These are phyloP conservation scores for Boletales sp. DNA, from an alignment of 768 basidiomycete species.

Conservation along the genomic window DNA sequence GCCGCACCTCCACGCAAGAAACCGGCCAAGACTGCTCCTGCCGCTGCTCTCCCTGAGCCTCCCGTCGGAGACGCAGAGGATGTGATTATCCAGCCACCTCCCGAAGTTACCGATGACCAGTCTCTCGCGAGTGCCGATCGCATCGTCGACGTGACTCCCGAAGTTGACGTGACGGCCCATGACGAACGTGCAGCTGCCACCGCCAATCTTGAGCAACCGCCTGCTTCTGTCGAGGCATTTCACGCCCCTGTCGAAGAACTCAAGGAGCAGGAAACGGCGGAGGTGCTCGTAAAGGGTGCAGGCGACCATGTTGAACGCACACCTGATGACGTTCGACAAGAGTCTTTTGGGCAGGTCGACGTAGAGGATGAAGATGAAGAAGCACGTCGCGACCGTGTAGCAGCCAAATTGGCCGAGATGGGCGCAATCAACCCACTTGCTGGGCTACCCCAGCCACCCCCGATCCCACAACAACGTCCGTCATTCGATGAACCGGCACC, in stretches of 20 bases:
- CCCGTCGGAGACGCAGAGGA: constrained; percentile 17
- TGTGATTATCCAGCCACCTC: constrained; percentile 1
- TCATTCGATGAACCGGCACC: constrained; percentile 10
- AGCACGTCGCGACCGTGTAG: constrained; percentile 52
- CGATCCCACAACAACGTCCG: constrained; percentile 16
- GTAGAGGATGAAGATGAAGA: constrained; percentile 47
- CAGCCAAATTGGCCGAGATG: constrained; percentile 58
- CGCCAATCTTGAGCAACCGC: neutral
- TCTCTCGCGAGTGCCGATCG: constrained; percentile 4
- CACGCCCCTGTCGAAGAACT: constrained; percentile 7
- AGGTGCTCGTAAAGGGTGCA: constrained; percentile 6
- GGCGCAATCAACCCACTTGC: constrained; percentile 59
- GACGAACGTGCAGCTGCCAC: neutral
- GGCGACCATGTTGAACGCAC: constrained; percentile 1
- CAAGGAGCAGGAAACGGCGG: constrained; percentile 13
- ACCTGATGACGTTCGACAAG: constrained; percentile 2
- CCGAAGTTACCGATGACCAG: constrained; percentile 5
- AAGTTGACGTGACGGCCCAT: neutral
- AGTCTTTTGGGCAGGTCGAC: constrained; percentile 5
- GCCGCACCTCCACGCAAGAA: constrained; percentile 74
- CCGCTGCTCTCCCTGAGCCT: constrained; percentile 26
- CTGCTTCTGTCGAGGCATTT: constrained; percentile 2
- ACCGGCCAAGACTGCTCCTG: constrained; percentile 47
- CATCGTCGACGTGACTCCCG: constrained; percentile 2
- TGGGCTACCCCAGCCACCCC: constrained; percentile 24